Evolutionary conservation across 1,139 yeast species (phyloP), one percentile per base, ranked within the genome.

Genomic region (Hansenula anomala): DNA sequence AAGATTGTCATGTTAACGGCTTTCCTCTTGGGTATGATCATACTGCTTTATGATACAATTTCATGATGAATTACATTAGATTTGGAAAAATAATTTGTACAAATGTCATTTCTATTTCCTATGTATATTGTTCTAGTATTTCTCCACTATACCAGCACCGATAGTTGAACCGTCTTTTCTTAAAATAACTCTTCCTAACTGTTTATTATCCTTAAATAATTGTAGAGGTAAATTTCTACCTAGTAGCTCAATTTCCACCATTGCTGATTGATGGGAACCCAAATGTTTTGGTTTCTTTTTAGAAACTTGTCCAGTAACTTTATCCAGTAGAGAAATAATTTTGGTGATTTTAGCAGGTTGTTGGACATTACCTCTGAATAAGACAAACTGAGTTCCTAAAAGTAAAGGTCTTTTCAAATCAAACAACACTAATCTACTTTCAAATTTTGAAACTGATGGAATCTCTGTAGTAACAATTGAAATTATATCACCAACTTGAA

Each of bases 161-260:
- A 92, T 74, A 0, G 97, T 88, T 23, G 69, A 57, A 3, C 97
- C 97, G 51, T 87, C 96, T 52, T 83, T 78, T 55, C 98, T 78
- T 33, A 92, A 62, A 8, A 94, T 92, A 19, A 92, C 68, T 52
- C 96, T 73, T 2, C 97, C 96, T 35, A 92, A 64, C 30, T 76
- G 76, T 49, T 71, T 72, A 55, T 80, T 79, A 35, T 80, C 76
- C 12, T 63, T 64, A 51, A 73, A 82, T 18, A 71, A 68, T 24
- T 88, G 70, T 36, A 87, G 55, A 2, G 96, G 95, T 28, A 83
- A 60, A 30, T 72, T 64, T 46, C 73, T 63, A 20, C 73, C 78
- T 17, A 69, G 65, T 6, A 87, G 60, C 48, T 78, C 81, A 30
- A 90, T 69, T 40, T 77, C 85, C 3, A 89, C 88, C 8, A 71